These are phyloP conservation scores for Entoloma clypeatum DNA, from an alignment of 1,284 basidiomycete species.

Conservation along the genomic window DNA sequence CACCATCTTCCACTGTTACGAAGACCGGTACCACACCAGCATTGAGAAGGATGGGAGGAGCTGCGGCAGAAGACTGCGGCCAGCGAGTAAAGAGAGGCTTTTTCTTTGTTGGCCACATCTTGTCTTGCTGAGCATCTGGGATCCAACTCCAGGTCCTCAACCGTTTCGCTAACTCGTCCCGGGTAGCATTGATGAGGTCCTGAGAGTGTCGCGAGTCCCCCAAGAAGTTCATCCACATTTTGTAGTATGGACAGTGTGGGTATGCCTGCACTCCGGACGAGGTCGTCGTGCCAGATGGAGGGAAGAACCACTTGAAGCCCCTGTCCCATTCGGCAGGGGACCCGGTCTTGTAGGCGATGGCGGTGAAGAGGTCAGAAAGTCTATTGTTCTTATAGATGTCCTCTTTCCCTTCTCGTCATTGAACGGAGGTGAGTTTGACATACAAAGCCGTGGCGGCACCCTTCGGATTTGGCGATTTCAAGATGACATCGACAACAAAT, in stretches of 20 bases:
- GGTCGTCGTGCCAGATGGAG: constrained; percentile 3
- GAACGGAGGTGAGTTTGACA: constrained; percentile 10
- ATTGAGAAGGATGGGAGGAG: constrained; percentile 5
- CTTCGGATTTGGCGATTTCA: constrained; percentile 18
- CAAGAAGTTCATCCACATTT: constrained; percentile 1
- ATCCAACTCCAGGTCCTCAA: constrained; percentile 11
- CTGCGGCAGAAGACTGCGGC: constrained; percentile 1
- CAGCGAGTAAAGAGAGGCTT: not conserved
- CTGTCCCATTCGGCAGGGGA: constrained; percentile 6
- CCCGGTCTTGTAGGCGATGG: constrained; percentile 13
- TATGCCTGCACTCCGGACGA: constrained; percentile 11
- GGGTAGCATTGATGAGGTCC: not conserved
- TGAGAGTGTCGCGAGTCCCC: not conserved
- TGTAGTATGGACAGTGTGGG: constrained; percentile 8
- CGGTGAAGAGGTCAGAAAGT: constrained; percentile 18
- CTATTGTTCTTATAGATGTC: constrained; percentile 11
- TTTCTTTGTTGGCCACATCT: constrained; percentile 14
- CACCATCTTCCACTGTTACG: not conserved
- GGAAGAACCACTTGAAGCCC: constrained; percentile 19
- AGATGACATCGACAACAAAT: constrained; percentile 20
- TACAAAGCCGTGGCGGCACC: constrained; percentile 13
- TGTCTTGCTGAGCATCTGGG: constrained; percentile 13
- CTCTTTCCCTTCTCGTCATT: constrained; percentile 12
- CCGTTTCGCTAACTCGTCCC: constrained; percentile 3
- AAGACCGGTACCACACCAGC: not conserved